These are phyloP conservation scores for Leccinum olivaceopallidum DNA, from an alignment of 768 basidiomycete genomes.

Conservation along the genomic window DNA sequence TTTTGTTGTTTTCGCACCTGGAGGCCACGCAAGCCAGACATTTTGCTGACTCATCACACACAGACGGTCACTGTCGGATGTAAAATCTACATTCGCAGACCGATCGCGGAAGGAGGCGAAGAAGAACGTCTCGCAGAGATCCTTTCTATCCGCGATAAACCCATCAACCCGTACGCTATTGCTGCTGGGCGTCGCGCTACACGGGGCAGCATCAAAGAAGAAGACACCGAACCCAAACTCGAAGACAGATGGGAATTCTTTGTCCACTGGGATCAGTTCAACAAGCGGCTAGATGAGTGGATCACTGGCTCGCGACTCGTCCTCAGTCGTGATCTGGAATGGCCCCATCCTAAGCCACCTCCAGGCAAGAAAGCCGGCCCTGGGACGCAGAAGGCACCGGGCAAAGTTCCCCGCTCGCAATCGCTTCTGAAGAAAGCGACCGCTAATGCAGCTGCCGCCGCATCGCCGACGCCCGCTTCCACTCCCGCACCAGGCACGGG, in stretches of 20 bases:
- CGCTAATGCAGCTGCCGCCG: constrained; percentile 64
- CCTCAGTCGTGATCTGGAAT: constrained; percentile 84
- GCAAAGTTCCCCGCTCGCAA: constrained; percentile 61
- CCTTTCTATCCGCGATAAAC: constrained; percentile 90
- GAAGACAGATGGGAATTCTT: constrained; percentile 93
- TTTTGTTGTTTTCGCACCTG: constrained; percentile 25
- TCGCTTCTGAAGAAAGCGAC: constrained; percentile 70
- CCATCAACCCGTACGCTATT: constrained; percentile 52
- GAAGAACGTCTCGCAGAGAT: constrained; percentile 97
- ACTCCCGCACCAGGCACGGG: constrained; percentile 38
- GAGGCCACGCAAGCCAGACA: constrained; percentile 14
- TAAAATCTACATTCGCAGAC: constrained; percentile 90
- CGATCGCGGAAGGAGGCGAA: constrained; percentile 65
- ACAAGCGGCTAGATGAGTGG: constrained; percentile 99
- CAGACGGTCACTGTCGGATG: constrained; percentile 91
- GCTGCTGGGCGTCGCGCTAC: constrained; percentile 38
- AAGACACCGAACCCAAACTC: constrained; percentile 53
- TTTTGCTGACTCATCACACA: constrained; percentile 37
- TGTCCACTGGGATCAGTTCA: constrained; percentile 98
- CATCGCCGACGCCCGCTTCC: constrained; percentile 59
- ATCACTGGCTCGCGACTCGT: constrained; percentile 86
- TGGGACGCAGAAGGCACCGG: constrained; percentile 52
- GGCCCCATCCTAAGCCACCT: constrained; percentile 85
- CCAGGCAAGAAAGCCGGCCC: constrained; percentile 54
- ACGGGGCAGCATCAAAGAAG: constrained; percentile 41